Evolutionary conservation across 352 stramenopile species (phyloP).

Genomic region (Globisporangium nagaii): DNA sequence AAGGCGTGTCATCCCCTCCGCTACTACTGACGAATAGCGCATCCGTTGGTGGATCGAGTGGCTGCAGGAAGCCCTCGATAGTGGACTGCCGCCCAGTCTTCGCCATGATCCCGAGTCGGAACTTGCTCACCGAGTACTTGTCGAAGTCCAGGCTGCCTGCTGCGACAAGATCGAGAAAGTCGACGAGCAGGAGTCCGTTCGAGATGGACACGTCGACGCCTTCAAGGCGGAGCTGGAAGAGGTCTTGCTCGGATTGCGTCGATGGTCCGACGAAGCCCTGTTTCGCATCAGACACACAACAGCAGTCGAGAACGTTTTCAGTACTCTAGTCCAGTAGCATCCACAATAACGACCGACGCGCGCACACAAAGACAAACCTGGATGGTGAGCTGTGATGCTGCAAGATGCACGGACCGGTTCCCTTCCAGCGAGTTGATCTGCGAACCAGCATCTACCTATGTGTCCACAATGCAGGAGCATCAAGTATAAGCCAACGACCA

Average conservation of each 20-base stretch:
- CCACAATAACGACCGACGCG: not conserved
- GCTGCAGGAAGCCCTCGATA: constrained; percentile 43
- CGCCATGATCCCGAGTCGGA: constrained; percentile 27
- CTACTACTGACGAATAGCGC: no score
- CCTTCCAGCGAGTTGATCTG: constrained; percentile 37
- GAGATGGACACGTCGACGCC: constrained; percentile 38
- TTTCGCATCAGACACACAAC: no score
- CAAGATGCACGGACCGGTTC: constrained; percentile 25
- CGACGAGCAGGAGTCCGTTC: constrained; percentile 38
- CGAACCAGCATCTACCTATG: constrained; percentile 43
- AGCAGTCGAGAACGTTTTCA: not conserved
- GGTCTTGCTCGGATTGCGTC: constrained; percentile 26
- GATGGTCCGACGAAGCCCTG: constrained; percentile 51
- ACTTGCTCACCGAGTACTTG: constrained; percentile 70
- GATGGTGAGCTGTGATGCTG: constrained; percentile 38
- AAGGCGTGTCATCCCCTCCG: not conserved
- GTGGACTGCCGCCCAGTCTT: constrained; percentile 22
- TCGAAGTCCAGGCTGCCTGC: constrained; percentile 35
- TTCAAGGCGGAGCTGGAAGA: constrained; percentile 33
- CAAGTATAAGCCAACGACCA: no score
- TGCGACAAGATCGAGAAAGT: constrained; percentile 28
- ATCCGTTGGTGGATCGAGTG: constrained; percentile 9
- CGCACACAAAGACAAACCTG: constrained; percentile 18
- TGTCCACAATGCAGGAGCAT: not conserved
- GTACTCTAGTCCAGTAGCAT: not conserved